Evolutionary conservation across 164 flowering plant species (phyloP).

Genomic region (Echeveria elegans): DNA sequence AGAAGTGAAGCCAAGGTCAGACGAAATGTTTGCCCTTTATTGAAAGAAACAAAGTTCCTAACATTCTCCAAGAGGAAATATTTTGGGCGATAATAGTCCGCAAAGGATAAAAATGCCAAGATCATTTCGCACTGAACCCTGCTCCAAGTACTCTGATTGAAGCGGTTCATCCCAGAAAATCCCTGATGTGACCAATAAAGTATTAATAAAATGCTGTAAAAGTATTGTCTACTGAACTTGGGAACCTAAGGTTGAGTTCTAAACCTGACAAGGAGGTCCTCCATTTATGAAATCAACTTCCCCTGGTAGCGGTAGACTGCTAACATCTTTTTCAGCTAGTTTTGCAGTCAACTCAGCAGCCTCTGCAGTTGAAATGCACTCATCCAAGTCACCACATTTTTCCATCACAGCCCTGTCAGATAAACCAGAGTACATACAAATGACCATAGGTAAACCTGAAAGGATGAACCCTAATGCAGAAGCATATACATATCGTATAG

Average conservation of each 20-base stretch:
- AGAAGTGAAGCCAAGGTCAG: conserved; percentile 82
- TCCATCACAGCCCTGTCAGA: conserved; percentile 64
- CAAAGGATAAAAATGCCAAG: conserved; percentile 84
- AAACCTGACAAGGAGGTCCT: conserved; percentile 62
- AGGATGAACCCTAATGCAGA: neutral
- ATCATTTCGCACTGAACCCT: conserved; percentile 98
- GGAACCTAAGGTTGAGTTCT: neutral
- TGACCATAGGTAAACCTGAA: neutral
- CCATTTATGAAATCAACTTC: conserved; percentile 95
- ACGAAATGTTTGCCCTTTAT: conserved; percentile 91
- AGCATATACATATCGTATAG: neutral
- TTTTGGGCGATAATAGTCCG: conserved; percentile 78
- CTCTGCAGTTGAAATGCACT: conserved; percentile 69
- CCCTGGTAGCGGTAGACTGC: conserved; percentile 74
- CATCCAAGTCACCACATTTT: conserved; percentile 72
- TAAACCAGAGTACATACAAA: conserved; percentile 6
- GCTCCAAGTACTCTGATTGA: conserved; percentile 90
- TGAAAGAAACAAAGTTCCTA: conserved; percentile 80
- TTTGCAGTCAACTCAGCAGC: conserved; percentile 56
- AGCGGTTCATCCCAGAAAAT: conserved; percentile 96
- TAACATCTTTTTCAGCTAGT: conserved; percentile 44
- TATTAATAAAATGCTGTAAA: neutral
- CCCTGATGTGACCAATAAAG: conserved; percentile 39
- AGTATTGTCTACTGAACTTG: neutral
- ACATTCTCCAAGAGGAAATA: conserved; percentile 91